Percentiles rank a stretch among this genome's conserved stretches.
phyloP scores from a whole-genome alignment of 208 protist species.

The Plasmodiophora brassicae region DNA sequence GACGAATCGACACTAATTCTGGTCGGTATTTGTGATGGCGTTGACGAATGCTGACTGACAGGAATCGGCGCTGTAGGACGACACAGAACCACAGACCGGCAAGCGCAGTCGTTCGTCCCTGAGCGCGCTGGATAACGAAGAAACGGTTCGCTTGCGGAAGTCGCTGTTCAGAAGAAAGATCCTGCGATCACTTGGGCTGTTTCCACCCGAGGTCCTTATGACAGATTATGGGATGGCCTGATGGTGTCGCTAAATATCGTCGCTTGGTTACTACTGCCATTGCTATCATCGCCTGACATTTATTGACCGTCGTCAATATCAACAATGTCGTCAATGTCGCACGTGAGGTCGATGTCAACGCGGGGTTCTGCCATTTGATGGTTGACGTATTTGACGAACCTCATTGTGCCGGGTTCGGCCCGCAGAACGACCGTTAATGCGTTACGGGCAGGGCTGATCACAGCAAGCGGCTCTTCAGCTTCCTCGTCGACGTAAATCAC shows the following conservation, averaged over 20 bases:
- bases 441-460: background rate
- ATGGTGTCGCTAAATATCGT: too few relatives aligned
- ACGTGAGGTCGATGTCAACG: background rate
- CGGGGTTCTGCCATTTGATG: background rate
- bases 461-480: background rate
- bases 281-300: too few relatives aligned
- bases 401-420: background rate
- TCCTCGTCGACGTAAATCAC: conserved; percentile 7
- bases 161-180: conserved; percentile 18
- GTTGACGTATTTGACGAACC: conserved; percentile 28
- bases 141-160: too few relatives aligned
- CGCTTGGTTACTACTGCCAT: too few relatives aligned
- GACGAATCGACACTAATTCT: background rate
- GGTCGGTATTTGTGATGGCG: background rate
- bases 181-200: background rate
- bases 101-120: background rate
- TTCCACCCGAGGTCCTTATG: background rate
- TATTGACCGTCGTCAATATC: too few relatives aligned
- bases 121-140: background rate
- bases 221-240: background rate
- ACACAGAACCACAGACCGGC: background rate
- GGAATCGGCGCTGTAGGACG: background rate
- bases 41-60: background rate
- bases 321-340: background rate
- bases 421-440: background rate